Evolutionary conservation across 139 green algal species (phyloP).

Genomic region (Limnomonas spitsbergensis): DNA sequence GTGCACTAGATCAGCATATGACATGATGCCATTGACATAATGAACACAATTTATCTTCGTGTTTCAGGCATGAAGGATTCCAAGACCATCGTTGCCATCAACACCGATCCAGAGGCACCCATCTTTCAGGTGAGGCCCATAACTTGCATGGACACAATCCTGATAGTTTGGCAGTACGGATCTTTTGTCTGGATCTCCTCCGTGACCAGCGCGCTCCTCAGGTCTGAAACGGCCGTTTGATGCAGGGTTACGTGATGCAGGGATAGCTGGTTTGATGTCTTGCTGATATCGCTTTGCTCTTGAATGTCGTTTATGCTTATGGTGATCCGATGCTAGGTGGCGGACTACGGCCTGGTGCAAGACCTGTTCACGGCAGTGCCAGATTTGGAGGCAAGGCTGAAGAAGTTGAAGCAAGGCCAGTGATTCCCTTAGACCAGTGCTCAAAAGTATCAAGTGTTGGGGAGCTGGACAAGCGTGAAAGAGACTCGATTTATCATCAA

Average conservation of each 20-base stretch:
- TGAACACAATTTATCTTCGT: background rate
- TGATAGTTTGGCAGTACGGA: background rate
- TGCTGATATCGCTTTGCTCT: background rate
- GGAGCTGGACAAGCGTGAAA: no score
- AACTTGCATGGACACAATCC: background rate
- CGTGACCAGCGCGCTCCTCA: no score
- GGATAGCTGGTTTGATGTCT: constrained; percentile 8
- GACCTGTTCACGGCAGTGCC: constrained; percentile 83
- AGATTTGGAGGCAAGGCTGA: constrained; percentile 44
- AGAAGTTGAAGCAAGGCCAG: background rate
- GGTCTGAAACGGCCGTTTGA: no score
- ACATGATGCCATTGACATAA: background rate
- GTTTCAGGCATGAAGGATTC: constrained; percentile 76
- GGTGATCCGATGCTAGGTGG: constrained; percentile 44
- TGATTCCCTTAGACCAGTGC: background rate
- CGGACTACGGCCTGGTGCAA: constrained; percentile 83
- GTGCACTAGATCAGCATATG: no score
- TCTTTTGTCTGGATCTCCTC: no score
- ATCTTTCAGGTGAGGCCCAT: constrained; percentile 75
- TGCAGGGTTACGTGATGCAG: no score
- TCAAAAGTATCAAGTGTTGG: no score
- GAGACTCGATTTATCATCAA: no score
- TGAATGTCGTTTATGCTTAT: background rate
- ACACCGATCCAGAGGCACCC: constrained; percentile 81
- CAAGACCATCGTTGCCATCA: constrained; percentile 90